Conservation (phyloP, 2,329 filamentous ascomycete genomes). For the Trichoderma harzianum region DNA sequence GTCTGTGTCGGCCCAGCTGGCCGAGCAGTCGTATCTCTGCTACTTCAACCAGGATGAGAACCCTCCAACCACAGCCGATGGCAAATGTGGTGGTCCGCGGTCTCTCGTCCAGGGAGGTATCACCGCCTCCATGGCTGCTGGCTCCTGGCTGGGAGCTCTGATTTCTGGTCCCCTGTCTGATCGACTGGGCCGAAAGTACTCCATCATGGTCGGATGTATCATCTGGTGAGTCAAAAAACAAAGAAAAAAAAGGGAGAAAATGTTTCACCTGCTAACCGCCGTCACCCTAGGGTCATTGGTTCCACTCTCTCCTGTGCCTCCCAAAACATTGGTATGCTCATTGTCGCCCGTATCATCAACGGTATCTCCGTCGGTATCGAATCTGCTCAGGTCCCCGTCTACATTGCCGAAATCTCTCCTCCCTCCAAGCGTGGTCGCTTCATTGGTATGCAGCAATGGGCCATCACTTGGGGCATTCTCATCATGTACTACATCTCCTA, state of each 20-base stretch:
- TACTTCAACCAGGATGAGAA: slow-evolving; percentile 38
- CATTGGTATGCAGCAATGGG: slow-evolving; percentile 70
- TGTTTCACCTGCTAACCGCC: not conserved
- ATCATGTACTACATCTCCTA: slow-evolving; percentile 69
- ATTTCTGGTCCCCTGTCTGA: slow-evolving; percentile 49
- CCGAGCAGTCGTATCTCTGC: slow-evolving; percentile 36
- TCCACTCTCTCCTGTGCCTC: slow-evolving; percentile 45
- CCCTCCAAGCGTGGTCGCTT: slow-evolving; percentile 60
- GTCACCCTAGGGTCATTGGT: slow-evolving; percentile 42
- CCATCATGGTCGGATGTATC: slow-evolving; percentile 49
- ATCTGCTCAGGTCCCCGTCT: slow-evolving; percentile 67
- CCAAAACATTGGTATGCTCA: slow-evolving; percentile 48
- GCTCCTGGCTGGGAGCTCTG: slow-evolving; percentile 49
- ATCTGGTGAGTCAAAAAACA: slow-evolving; percentile 42
- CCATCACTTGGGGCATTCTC: slow-evolving; percentile 64
- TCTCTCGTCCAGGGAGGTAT: slow-evolving; percentile 49
- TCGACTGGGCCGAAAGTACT: slow-evolving; percentile 46
- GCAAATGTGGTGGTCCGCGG: slow-evolving; percentile 34
- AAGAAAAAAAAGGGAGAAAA: not conserved
- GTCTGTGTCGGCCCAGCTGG: slow-evolving; percentile 49
- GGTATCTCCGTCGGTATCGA: slow-evolving; percentile 63
- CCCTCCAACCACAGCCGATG: slow-evolving; percentile 30
- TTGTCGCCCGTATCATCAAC: slow-evolving; percentile 59
- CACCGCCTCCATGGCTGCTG: slow-evolving; percentile 49
- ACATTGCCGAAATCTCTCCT: slow-evolving; percentile 61